Conservation (phyloP, 129 eudicot genomes). For the Ambrosia trifida region DNA sequence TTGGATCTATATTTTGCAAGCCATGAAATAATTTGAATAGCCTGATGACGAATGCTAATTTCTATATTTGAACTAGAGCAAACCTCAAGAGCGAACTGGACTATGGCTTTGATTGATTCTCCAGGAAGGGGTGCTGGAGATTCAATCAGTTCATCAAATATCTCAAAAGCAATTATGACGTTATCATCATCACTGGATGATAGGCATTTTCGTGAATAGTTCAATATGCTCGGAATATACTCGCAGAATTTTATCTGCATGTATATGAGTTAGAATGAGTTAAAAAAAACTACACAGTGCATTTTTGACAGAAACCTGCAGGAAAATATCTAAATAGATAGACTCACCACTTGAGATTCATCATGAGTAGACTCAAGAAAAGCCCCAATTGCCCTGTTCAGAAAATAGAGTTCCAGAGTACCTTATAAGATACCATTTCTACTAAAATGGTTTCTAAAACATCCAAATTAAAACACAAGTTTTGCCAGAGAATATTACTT, state of each 20-base stretch:
- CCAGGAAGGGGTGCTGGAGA: constrained; percentile 94
- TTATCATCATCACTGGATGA: constrained; percentile 85
- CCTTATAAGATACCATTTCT: not conserved
- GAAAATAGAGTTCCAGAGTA: constrained; percentile 22
- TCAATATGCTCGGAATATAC: constrained; percentile 78
- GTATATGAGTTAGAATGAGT: constrained; percentile 8
- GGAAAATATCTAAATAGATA: not conserved
- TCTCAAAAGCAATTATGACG: constrained; percentile 86
- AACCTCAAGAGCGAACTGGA: constrained; percentile 92
- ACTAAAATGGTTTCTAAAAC: not conserved
- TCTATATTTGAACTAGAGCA: constrained; percentile 65
- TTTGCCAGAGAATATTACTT: constrained; percentile 52
- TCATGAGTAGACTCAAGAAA: constrained; percentile 86
- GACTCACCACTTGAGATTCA: constrained; percentile 80
- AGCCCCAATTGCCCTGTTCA: constrained; percentile 90
- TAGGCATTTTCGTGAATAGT: constrained; percentile 77
- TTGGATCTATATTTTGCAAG: constrained; percentile 82
- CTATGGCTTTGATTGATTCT: constrained; percentile 84
- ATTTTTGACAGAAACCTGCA: not conserved
- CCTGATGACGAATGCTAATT: constrained; percentile 89
- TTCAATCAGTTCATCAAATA: constrained; percentile 93
- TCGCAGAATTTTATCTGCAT: constrained; percentile 78
- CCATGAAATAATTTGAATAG: constrained; percentile 94
- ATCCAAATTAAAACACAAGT: constrained; percentile 3
- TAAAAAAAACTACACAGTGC: not conserved